phyloP scores from a whole-genome alignment of 805 yeast species.

The Lipomyces yamadae region DNA sequence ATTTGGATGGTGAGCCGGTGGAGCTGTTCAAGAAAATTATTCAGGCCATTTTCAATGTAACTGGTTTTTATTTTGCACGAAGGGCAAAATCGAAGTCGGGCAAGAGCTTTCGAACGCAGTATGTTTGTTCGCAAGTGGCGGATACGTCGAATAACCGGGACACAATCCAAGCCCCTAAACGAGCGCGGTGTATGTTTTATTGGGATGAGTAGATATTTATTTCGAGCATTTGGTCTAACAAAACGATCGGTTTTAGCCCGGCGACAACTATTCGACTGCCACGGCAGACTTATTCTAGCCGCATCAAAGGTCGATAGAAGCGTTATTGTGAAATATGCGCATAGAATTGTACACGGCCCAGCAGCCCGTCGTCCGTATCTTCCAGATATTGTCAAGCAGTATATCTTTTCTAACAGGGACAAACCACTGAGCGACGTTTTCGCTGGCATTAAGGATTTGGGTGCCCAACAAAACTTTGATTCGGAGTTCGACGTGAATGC shows the following conservation, averaged over 20 bases:
- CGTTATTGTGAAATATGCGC: constrained; percentile 30
- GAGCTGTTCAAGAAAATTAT: constrained; percentile 26
- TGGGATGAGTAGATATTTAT: neutral
- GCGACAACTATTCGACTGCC: constrained; percentile 29
- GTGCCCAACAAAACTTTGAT: constrained; percentile 11
- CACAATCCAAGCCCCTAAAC: constrained; percentile 20
- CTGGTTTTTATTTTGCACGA: constrained; percentile 34
- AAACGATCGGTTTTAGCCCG: constrained; percentile 9
- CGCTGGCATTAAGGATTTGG: constrained; percentile 18
- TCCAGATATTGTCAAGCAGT: constrained; percentile 29
- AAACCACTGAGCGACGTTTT: constrained; percentile 26
- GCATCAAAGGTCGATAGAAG: constrained; percentile 27
- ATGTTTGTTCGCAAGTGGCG: constrained; percentile 36
- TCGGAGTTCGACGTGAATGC: constrained; percentile 17
- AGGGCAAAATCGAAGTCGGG: constrained; percentile 30
- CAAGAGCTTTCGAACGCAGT: constrained; percentile 31
- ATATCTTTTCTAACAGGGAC: constrained; percentile 19
- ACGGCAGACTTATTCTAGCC: constrained; percentile 31
- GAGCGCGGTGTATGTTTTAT: constrained; percentile 21
- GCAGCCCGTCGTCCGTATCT: constrained; percentile 31
- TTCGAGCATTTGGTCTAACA: neutral
- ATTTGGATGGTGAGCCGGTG: constrained; percentile 51
- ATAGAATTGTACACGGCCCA: constrained; percentile 31
- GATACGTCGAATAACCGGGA: constrained; percentile 33
- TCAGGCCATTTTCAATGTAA: constrained; percentile 25